Percentiles rank a stretch among this genome's conserved stretches.
Conservation (phyloP, 2,329 filamentous ascomycete genomes). For the Cryphonectria carpinicola region DNA sequence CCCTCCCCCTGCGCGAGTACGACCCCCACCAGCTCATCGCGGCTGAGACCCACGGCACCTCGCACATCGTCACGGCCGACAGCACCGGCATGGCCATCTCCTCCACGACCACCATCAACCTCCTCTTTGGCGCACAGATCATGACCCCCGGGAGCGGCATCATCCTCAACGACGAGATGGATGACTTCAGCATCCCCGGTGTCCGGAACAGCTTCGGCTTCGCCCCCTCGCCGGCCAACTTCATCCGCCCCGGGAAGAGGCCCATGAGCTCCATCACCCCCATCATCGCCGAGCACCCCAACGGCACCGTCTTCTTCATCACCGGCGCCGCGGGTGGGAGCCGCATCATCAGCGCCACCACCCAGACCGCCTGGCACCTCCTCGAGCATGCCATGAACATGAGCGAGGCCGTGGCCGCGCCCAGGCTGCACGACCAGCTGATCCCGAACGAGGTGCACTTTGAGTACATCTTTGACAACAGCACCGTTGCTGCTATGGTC, state of each 20-base stretch:
- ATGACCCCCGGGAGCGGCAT: constrained; percentile 83
- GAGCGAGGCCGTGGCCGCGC: constrained; percentile 65
- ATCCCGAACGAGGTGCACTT: constrained; percentile 70
- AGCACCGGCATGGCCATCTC: constrained; percentile 74
- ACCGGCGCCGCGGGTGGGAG: constrained; percentile 82
- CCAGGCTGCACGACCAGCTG: constrained; percentile 83
- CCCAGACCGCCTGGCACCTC: constrained; percentile 77
- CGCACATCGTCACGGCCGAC: constrained; percentile 75
- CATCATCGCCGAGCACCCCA: constrained; percentile 71
- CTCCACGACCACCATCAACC: constrained; percentile 85
- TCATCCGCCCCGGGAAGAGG: constrained; percentile 77
- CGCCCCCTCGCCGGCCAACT: constrained; percentile 79
- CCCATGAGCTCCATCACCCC: constrained; percentile 84
- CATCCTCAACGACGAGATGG: constrained; percentile 74
- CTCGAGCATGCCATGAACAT: constrained; percentile 69
- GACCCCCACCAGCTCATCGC: constrained; percentile 69
- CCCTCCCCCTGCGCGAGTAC: constrained; percentile 75
- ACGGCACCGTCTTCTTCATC: constrained; percentile 71
- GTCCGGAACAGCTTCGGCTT: constrained; percentile 83
- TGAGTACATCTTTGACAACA: constrained; percentile 74
- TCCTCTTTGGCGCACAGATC: constrained; percentile 79
- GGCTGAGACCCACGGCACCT: constrained; percentile 73
- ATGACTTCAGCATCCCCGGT: constrained; percentile 86
- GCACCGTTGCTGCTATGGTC: constrained; percentile 68
- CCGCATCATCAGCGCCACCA: constrained; percentile 79